Evolutionary conservation across 495 filamentous ascomycete species (phyloP).

Genomic region (Trichoderma virens): DNA sequence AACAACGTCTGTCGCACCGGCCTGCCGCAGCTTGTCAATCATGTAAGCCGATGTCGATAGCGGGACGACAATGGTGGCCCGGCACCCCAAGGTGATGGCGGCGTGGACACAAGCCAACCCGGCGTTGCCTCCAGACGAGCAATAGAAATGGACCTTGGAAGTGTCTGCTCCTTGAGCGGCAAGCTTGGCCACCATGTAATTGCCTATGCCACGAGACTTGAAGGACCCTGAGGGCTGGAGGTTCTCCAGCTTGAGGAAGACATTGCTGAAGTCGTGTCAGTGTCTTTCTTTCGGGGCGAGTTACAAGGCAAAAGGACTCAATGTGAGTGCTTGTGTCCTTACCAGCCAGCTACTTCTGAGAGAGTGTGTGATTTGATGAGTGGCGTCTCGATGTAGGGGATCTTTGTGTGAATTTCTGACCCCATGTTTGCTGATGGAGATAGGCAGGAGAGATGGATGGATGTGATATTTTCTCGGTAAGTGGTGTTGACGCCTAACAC

Average conservation of each 20-base stretch:
- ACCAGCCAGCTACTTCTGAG: conserved; percentile 69
- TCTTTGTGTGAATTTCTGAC: background rate
- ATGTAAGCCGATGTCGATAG: conserved; percentile 58
- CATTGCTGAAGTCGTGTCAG: conserved; percentile 37
- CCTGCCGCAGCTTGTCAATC: conserved; percentile 63
- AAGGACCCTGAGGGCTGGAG: conserved; percentile 90
- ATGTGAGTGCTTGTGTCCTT: conserved; percentile 15
- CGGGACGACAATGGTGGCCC: conserved; percentile 79
- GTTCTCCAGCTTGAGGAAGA: conserved; percentile 92
- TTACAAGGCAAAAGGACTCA: too few species aligned
- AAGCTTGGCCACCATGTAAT: conserved; percentile 53
- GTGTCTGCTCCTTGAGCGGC: conserved; percentile 29
- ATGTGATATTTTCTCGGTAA: too few species aligned
- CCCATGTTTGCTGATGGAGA: background rate
- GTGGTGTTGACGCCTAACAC: background rate
- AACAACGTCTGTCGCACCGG: conserved; percentile 58
- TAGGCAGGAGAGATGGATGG: too few species aligned
- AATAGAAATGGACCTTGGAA: conserved; percentile 68
- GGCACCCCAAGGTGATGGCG: conserved; percentile 56
- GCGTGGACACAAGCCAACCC: conserved; percentile 85
- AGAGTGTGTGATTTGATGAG: conserved; percentile 59
- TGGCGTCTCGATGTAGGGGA: conserved; percentile 51
- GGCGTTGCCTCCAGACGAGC: conserved; percentile 82
- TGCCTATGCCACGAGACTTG: conserved; percentile 87
- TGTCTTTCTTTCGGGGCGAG: conserved; percentile 13